Conservation (phyloP, 176 grass and related monocot species). For the Phoenix roebelenii region DNA sequence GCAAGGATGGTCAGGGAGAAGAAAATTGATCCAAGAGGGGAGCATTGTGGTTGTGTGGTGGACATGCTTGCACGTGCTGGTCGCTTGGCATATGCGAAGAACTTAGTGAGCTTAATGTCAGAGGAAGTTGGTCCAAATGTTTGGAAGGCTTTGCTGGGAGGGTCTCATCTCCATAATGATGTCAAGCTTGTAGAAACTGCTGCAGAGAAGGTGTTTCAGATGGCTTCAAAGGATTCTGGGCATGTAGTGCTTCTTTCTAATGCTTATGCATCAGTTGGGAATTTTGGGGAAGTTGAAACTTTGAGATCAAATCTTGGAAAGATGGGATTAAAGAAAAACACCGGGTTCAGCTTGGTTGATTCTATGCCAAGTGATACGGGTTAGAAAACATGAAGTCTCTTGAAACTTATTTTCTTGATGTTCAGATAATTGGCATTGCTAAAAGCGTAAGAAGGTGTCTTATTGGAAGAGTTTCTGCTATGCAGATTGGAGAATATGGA, state of each 20-base stretch:
- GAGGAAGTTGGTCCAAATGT: constrained; percentile 33
- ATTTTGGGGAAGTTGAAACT: constrained; percentile 43
- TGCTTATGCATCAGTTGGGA: constrained; percentile 50
- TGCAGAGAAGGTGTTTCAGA: constrained; percentile 41
- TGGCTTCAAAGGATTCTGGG: constrained; percentile 40
- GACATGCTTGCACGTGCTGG: constrained; percentile 73
- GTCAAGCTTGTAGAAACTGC: constrained; percentile 34
- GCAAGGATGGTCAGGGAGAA: constrained; percentile 51
- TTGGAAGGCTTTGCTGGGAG: constrained; percentile 66
- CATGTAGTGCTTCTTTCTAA: constrained; percentile 66
- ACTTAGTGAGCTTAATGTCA: constrained; percentile 30
- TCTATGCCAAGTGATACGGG: constrained; percentile 3
- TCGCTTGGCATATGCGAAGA: constrained; percentile 42
- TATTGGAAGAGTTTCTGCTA: too few species aligned
- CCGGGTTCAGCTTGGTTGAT: constrained; percentile 51
- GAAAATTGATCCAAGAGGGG: constrained; percentile 21
- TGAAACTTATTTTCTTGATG: too few species aligned
- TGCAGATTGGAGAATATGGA: too few species aligned
- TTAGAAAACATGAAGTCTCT: neutral
- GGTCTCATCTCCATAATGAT: constrained; percentile 39
- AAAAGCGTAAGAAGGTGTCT: too few species aligned
- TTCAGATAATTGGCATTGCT: too few species aligned
- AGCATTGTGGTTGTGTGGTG: constrained; percentile 58
- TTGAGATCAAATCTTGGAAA: constrained; percentile 42
- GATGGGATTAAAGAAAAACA: constrained; percentile 24